Evolutionary conservation across 2,329 filamentous ascomycete species (phyloP).

Genomic region (Kalmusia sp.): DNA sequence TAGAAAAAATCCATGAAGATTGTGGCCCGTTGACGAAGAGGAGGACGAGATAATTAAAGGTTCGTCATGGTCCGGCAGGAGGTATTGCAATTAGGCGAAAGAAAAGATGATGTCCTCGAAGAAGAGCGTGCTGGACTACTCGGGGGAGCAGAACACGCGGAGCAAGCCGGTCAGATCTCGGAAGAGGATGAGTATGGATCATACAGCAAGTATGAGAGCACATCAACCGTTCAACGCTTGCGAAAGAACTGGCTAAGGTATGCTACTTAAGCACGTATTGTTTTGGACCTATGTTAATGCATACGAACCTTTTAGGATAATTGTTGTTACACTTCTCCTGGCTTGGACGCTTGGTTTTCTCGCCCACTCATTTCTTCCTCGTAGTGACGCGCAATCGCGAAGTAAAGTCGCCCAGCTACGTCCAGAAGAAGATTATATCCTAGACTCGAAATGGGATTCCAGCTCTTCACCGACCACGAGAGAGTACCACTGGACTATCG

Average conservation of each 20-base stretch:
- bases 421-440: constrained; percentile 53
- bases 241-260: constrained; percentile 17
- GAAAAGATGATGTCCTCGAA: constrained; percentile 12
- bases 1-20: too few species aligned
- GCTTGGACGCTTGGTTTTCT: constrained; percentile 22
- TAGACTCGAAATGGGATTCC: constrained; percentile 65
- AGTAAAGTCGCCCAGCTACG: constrained; percentile 19
- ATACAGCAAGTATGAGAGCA: constrained; percentile 6
- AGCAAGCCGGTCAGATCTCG: constrained; percentile 9
- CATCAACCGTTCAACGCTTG: neutral
- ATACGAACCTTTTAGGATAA: neutral
- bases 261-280: too few species aligned
- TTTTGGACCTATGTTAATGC: too few species aligned
- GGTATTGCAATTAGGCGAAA: constrained; percentile 13
- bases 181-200: constrained; percentile 20
- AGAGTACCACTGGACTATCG: constrained; percentile 67
- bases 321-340: constrained; percentile 18
- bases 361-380: constrained; percentile 18
- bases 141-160: constrained; percentile 13
- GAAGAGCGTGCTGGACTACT: constrained; percentile 34
- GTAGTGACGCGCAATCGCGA: neutral
- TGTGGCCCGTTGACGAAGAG: neutral
- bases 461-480: constrained; percentile 58
- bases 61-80: constrained; percentile 8
- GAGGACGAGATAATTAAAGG: neutral